Conservation (phyloP, 129 eudicot genomes). For the Lactuca saligna region DNA sequence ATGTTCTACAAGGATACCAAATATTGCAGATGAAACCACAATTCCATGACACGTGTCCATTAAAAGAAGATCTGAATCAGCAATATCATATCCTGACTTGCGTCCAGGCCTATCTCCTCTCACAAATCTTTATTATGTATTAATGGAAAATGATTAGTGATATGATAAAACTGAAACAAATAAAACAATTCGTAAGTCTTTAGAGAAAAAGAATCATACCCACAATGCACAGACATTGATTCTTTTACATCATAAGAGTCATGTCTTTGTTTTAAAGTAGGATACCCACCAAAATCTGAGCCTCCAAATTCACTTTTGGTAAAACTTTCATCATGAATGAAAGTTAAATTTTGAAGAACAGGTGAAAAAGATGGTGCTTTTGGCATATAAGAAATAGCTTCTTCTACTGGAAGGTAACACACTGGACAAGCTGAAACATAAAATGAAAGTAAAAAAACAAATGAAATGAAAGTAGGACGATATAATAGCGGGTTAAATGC, state of each 20-base stretch:
- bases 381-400: constrained; percentile 67
- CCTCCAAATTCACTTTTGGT: constrained; percentile 79
- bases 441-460: not conserved
- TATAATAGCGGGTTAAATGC: too few species aligned
- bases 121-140: constrained; percentile 50
- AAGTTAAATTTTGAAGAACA: constrained; percentile 51
- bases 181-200: not conserved
- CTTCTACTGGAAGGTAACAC: constrained; percentile 69
- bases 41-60: constrained; percentile 77
- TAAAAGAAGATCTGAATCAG: constrained; percentile 62
- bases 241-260: constrained; percentile 71
- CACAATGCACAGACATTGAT: constrained; percentile 73
- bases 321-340: constrained; percentile 59
- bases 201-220: constrained; percentile 36
- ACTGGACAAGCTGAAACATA: constrained; percentile 74
- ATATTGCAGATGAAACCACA: constrained; percentile 89
- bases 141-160: constrained; percentile 10
- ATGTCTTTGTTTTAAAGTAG: constrained; percentile 60
- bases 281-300: constrained; percentile 78
- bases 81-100: constrained; percentile 67
- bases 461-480: not conserved
- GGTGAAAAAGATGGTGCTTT: constrained; percentile 69
- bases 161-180: not conserved
- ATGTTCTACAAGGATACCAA: constrained; percentile 48
- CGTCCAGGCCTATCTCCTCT: constrained; percentile 73